Base-by-base conservation (phyloP, 306 rosid species). In the Hippophae tibetana region DNA sequence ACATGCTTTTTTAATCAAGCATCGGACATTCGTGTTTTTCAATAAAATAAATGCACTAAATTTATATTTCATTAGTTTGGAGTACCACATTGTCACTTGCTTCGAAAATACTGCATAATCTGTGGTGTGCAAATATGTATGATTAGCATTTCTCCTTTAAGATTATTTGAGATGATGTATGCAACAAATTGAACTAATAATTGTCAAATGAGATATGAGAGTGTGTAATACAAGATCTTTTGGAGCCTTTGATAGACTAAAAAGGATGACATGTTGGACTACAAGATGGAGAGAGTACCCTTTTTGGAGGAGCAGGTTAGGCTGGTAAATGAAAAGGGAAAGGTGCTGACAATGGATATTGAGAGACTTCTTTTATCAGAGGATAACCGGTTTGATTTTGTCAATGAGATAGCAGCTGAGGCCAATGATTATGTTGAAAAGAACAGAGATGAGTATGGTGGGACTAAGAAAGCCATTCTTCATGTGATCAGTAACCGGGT, bases 231-330 rank as follows among this genome's bases (percentile, higher is more conserved):
- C 38, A 31, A 31, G 38, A 31, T 31, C 38, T 31, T 31, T 31
- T 31, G 38, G 38, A 4, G 38, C 5, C 38, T 31, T 31, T 72
- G 38, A 31, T 31, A 92, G 98, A 73, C 64, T 5, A 85, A 81
- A 75, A 79, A 80, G 70, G 98, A 92, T 52, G 81, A 64, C 42
- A 67, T 73, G 80, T 64, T 84, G 75, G 61, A 56, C 3, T 69
- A 59, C 73, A 74, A 57, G 25, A 64, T 81, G 89, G 86, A 87
- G 72, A 82, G 98, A 18, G 14, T 80, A 45, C 98, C 98, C 18
- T 92, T 92, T 64, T 80, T 92, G 1, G 98, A 92, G 79, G 98
- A 92, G 80, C 96, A 92, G 52, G 78, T 83, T 73, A 81, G 96
- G 79, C 83, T 58, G 70, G 54, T 90, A 52, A 84, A 69, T 67